Evolutionary conservation across 768 basidiomycete species (phyloP), one percentile per base, ranked within the genome.

Genomic region (Neoboletus brunneissimus): DNA sequence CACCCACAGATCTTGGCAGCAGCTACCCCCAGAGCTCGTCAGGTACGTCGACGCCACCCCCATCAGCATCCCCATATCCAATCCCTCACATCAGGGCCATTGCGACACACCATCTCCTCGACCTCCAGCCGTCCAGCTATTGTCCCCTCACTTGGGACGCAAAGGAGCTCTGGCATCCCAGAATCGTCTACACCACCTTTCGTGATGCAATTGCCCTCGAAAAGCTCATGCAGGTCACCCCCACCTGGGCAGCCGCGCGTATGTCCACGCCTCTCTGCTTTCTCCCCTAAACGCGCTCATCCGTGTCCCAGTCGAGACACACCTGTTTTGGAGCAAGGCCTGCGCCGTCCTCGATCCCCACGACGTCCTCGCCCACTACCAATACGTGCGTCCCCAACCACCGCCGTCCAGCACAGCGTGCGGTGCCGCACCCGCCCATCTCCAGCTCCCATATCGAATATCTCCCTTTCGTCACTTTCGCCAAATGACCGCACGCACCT

Each of bases 321-420:
- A 89, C 73, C 69, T 78, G 18, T 89, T 88, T 66, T 90, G 88
- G 88, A 77, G 77, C 57, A 83, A 87, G 56, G 87, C 85, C 1
- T 77, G 82, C 54, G 66, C 78, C 4, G 67, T 82, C 31, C 73
- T 89, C 58, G 88, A 90, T 73, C 86, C 87, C 7, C 72, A 77
- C 42, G 86, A 87, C 64, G 60, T 71, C 41, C 77, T 85, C 22
- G 77, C 75, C 5, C 77, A 80, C 22, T 76, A 81, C 61, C 75
- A 79, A 47, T 67, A 81, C 62, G 55, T 82, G 38, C 77, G 76
- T 44, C 77, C 78, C 1, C 76, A 65, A 65, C 67, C 72, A 52
- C 56, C 65, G 0, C 51, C 29, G 4, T 58, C 66, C 56, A 67
- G 59, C 35, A 67, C 71, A 49, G 68, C 53, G 7, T 58, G 68